These are phyloP conservation scores for Cucumis melo DNA, from an alignment of 306 rosid species.

Conservation along the genomic window DNA sequence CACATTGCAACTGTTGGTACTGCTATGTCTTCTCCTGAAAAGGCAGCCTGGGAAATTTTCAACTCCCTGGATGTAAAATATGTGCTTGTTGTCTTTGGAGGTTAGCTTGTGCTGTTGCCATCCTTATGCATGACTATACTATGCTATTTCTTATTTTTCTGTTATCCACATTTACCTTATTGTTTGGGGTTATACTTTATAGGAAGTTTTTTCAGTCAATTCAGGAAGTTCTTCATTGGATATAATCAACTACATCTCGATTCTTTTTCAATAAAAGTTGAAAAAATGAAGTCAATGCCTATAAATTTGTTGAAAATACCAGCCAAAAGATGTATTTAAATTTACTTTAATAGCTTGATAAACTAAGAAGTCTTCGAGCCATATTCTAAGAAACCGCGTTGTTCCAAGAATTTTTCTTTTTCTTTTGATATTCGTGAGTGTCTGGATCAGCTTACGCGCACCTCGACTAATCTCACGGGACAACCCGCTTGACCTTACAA, in stretches of 20 bases:
- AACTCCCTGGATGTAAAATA: constrained; percentile 94
- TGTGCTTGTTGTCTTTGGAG: constrained; percentile 99
- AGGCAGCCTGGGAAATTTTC: constrained; percentile 99
- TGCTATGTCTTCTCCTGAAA: constrained; percentile 99
- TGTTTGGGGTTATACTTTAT: background rate
- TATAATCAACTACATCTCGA: background rate
- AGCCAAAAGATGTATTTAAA: background rate
- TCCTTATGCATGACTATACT: background rate
- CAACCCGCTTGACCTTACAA: no score
- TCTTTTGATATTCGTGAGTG: no score
- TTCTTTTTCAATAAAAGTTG: background rate
- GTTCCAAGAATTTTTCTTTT: background rate
- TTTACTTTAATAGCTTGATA: background rate
- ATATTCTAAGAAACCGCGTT: background rate
- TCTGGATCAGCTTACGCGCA: no score
- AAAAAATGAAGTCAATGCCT: background rate
- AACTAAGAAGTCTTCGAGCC: background rate
- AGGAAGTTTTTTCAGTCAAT: background rate
- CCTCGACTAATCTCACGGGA: no score
- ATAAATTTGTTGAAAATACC: background rate
- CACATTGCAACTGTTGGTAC: constrained; percentile 99
- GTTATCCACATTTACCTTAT: background rate
- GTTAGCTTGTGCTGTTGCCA: constrained; percentile 28
- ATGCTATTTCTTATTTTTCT: background rate
- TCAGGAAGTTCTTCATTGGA: background rate